Percentiles rank a stretch among this genome's conserved stretches.
These are phyloP conservation scores for Rhododendron henanense DNA, from an alignment of 148 eudicot species.

Conservation along the genomic window DNA sequence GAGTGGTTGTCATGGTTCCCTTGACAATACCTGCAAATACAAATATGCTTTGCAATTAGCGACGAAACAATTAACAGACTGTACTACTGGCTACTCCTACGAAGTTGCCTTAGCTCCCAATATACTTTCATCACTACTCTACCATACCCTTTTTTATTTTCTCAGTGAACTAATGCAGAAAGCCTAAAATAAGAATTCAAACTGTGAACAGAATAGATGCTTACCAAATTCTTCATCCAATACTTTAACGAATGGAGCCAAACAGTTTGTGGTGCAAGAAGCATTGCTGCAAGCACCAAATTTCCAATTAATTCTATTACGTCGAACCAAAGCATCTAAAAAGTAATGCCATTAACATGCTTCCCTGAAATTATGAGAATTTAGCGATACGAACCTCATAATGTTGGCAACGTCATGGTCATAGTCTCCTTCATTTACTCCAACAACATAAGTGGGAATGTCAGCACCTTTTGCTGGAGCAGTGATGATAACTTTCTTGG, in stretches of 20 bases:
- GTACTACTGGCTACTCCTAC: neutral
- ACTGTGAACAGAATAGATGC: neutral
- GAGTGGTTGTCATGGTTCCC: slow-evolving; percentile 99
- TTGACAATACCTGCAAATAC: slow-evolving; percentile 81
- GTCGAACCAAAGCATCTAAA: neutral
- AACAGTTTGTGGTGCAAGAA: slow-evolving; percentile 98
- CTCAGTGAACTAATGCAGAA: neutral
- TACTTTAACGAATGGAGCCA: slow-evolving; percentile 97
- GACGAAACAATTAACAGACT: neutral
- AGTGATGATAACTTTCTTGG: slow-evolving; percentile 96
- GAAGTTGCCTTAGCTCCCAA: neutral
- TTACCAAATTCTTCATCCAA: slow-evolving; percentile 85
- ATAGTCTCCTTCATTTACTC: slow-evolving; percentile 86
- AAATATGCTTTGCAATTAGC: neutral
- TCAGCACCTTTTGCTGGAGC: slow-evolving; percentile 99
- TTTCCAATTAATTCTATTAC: neutral
- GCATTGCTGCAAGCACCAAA: slow-evolving; percentile 63
- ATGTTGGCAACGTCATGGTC: slow-evolving; percentile 80
- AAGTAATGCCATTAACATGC: neutral
- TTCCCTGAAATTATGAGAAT: neutral
- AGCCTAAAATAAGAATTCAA: neutral
- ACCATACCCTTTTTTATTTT: neutral
- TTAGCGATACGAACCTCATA: slow-evolving; percentile 51
- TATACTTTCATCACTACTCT: neutral
- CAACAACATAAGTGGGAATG: slow-evolving; percentile 94